phyloP scores from a whole-genome alignment of 1,284 basidiomycete species.

The Ustilago sp. region DNA sequence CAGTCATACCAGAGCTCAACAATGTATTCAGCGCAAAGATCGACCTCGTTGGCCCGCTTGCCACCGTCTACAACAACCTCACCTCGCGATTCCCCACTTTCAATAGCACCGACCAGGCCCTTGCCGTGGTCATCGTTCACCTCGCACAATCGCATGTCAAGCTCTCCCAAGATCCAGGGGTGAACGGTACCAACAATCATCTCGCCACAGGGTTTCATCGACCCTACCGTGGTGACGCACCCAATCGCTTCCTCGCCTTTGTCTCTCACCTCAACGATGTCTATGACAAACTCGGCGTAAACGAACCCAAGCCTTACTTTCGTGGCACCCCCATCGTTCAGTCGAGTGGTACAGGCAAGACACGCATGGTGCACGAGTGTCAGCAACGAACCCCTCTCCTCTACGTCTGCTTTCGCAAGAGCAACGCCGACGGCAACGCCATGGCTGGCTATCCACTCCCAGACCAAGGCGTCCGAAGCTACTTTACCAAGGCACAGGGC shows the following conservation, averaged over 20 bases:
- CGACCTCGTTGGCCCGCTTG: too few relatives aligned
- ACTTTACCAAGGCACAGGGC: not conserved
- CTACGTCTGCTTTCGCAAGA: not conserved
- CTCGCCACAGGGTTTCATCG: not conserved
- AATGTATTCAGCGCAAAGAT: too few relatives aligned
- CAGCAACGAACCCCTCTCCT: not conserved
- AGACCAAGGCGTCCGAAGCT: not conserved
- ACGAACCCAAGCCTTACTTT: not conserved
- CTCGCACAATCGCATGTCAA: too few relatives aligned
- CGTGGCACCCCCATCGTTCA: not conserved
- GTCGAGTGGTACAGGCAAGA: not conserved
- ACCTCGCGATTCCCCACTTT: too few relatives aligned
- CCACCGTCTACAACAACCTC: too few relatives aligned
- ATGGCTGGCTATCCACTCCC: not conserved
- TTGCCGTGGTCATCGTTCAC: too few relatives aligned
- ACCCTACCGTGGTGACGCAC: not conserved
- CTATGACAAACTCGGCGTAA: too few relatives aligned
- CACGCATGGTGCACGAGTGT: not conserved
- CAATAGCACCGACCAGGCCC: too few relatives aligned
- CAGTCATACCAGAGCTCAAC: too few relatives aligned
- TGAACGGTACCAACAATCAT: slow-evolving; percentile 63
- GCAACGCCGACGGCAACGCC: not conserved
- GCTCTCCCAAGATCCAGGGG: too few relatives aligned
- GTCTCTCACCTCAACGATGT: not conserved
- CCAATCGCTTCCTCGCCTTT: not conserved